phyloP scores from a whole-genome alignment of 2,329 filamentous ascomycete genomes.

The Trematosphaeria pertusa region DNA sequence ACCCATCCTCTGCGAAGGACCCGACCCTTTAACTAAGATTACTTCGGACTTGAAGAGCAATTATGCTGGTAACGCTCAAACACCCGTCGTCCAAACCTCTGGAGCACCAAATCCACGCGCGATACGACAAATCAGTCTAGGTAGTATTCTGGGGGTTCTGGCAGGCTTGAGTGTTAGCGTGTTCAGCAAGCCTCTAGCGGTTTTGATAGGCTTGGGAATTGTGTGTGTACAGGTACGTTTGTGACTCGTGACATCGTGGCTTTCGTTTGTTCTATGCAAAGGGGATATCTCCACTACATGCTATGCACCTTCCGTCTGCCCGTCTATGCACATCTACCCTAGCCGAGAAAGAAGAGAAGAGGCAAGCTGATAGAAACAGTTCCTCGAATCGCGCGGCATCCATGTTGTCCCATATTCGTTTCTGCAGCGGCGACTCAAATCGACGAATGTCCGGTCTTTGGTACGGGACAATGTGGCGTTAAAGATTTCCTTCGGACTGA shows the following conservation, averaged over 20 bases:
- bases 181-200: slow-evolving; percentile 73
- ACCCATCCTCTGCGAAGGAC: slow-evolving; percentile 47
- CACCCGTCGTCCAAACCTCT: slow-evolving; percentile 46
- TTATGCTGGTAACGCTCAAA: slow-evolving; percentile 49
- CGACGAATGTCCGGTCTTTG: slow-evolving; percentile 58
- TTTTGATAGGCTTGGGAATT: slow-evolving; percentile 70
- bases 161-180: slow-evolving; percentile 70
- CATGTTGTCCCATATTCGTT: slow-evolving; percentile 57
- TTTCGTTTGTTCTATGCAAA: slow-evolving; percentile 1
- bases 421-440: slow-evolving; percentile 59
- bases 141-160: slow-evolving; percentile 53
- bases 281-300: slow-evolving; percentile 16
- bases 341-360: slow-evolving; percentile 1
- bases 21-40: slow-evolving; percentile 45
- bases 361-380: slow-evolving; percentile 44
- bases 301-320: slow-evolving; percentile 13
- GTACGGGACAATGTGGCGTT: slow-evolving; percentile 68
- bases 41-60: slow-evolving; percentile 43
- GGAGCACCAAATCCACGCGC: slow-evolving; percentile 51
- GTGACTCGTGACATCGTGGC: background rate
- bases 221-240: slow-evolving; percentile 67
- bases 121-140: slow-evolving; percentile 54
- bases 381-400: slow-evolving; percentile 60
- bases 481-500: slow-evolving; percentile 73
- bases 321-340: slow-evolving; percentile 12